Percentiles rank a stretch among this genome's conserved stretches.
These are phyloP conservation scores for Asterochloris sp. DNA, from an alignment of 139 green algal genomes.

Conservation along the genomic window DNA sequence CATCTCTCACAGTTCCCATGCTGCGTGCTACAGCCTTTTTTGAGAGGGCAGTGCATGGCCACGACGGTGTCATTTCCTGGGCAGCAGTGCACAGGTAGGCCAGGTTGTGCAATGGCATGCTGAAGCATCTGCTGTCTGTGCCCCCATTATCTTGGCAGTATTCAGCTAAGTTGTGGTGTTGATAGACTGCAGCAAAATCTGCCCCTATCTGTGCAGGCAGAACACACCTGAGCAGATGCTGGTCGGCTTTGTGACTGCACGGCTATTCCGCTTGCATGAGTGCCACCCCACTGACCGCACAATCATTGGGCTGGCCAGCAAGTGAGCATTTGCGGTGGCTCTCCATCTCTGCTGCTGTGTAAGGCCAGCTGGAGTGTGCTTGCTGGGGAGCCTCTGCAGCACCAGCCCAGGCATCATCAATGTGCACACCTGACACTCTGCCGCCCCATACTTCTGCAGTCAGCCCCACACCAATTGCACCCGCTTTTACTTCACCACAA, in stretches of 20 bases:
- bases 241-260: conserved; percentile 20
- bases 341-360: too few species aligned
- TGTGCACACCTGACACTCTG: too few species aligned
- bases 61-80: conserved; percentile 5
- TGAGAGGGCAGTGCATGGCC: neutral
- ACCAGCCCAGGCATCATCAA: too few species aligned
- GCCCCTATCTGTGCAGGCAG: neutral
- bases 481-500: neutral
- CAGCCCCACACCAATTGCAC: neutral
- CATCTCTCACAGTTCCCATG: too few species aligned
- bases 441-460: neutral
- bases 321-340: neutral
- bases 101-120: neutral
- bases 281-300: conserved; percentile 15
- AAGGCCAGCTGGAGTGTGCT: too few species aligned
- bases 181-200: neutral
- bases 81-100: conserved; percentile 16
- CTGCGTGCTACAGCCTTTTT: neutral
- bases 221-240: neutral
- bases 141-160: neutral
- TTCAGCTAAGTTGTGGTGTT: neutral
- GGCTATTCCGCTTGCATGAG: conserved; percentile 14
- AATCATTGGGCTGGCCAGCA: conserved; percentile 8
- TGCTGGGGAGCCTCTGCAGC: too few species aligned
- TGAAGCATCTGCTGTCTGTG: neutral